Evolutionary conservation across 129 eudicot genomes (phyloP), one percentile per base, ranked within the genome.

Genomic region (Flaveria trinervia): DNA sequence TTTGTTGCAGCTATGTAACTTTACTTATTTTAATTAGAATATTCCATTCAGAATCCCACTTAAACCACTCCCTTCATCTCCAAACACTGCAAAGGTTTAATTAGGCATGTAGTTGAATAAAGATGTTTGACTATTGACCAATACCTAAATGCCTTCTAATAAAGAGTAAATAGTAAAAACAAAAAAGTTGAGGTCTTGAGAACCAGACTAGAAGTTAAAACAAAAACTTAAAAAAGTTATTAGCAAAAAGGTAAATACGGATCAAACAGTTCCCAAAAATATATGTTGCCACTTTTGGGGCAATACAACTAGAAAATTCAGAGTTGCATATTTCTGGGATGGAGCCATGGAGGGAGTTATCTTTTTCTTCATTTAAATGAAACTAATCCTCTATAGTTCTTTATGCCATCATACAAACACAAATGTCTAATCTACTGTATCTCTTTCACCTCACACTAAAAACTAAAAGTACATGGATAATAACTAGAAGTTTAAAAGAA

Each of bases 51-150:
- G 4, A 73, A 20, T 57, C 43, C 52, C 57, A 56, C 15, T 43
- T 57, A 73, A 57, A 46, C 6, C 33, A 72, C 55, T 56, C 54
- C 43, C 6, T 56, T 41, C 12, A 18, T 52, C 51, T 14, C 26
- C 22, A 54, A 4, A 9, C n/a, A 73, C 26, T 14, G 43, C 43
- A 65, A 33, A 28, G 23, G 22, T 7, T 59, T 57, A 44, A 75
- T 45, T 75, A 22, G 23, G 8, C 12, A 75, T 28, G 64, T 26
- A 28, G n/a, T 13, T 75, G 20, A 13, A 28, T n/a, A 26, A 62
- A 44, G 72, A 75, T 65, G 39, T 13, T 28, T 74, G 70, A 25
- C 28, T 57, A 73, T 7, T 41, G 45, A 74, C 61, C 16, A 59
- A 30, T 45, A 23, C 64, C 68, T 54, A 57, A 78, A 78, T 41